Evolutionary conservation across 2,329 filamentous ascomycete species (phyloP), one percentile per base, ranked within the genome.

Genomic region (Penicillium sp.): DNA sequence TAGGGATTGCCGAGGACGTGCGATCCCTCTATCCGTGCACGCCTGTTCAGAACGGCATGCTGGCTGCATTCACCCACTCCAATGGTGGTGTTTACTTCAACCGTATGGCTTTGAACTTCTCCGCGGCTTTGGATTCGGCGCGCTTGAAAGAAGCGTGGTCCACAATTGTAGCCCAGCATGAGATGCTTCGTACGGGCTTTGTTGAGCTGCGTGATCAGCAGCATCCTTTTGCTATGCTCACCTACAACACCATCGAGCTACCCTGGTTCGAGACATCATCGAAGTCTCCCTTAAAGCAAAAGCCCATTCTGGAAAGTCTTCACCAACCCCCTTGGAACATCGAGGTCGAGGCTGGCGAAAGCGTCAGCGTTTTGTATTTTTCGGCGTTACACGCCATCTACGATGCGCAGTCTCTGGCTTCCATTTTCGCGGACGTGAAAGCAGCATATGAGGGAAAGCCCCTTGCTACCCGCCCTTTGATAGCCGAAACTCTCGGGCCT

Each of bases 381-480:
- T 83, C 79, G 9, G 79, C 91, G 2, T 88, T 95, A 59, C 92
- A 97, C 73, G 89, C 90, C 0, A 77, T 97, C 0, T 97, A 95
- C 61, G 92, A 97, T 75, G 92, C 91, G 0, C 80, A 85, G 39
- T 92, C 91, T 8, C 75, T 97, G 10, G 77, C 83, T 3, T 66
- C 79, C 0, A 80, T 97, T 1, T 72, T 96, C 2, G 66, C 77
- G 0, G 83, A 88, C 61, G 76, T 96, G 11, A 64, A 72, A 2
- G 64, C 62, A 34, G 64, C 71, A 10, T 78, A 83, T 32, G 55
- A 65, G 8, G 70, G 65, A 4, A 55, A 65, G 2, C 10, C 53
- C 2, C 47, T 74, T 1, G 47, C 55, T 1, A 44, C 56, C 7
- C 57, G 66, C 3, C 43, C 65, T n/a, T 59, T 75, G 3, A 70